Evolutionary conservation across 495 filamentous ascomycete genomes (phyloP).

Genomic region (Neurospora tetrasperma): DNA sequence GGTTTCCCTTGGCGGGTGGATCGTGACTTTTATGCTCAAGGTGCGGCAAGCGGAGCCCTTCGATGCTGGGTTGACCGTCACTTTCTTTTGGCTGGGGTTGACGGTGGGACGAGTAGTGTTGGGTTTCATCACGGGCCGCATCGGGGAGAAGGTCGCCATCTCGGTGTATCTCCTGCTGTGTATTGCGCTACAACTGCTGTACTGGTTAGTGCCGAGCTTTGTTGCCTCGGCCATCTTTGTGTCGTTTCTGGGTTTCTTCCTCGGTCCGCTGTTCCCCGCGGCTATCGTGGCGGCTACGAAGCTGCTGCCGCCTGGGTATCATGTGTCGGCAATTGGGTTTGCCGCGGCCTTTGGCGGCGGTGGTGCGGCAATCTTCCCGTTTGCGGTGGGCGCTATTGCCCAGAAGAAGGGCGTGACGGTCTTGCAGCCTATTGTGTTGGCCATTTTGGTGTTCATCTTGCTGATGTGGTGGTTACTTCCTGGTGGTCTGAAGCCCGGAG

Average conservation of each 20-base stretch:
- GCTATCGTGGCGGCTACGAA: slow-evolving; percentile 73
- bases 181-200: slow-evolving; percentile 61
- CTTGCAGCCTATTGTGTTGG: slow-evolving; percentile 66
- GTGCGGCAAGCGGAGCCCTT: slow-evolving; percentile 62
- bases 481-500: slow-evolving; percentile 20
- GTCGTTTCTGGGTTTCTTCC: slow-evolving; percentile 62
- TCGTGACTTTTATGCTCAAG: slow-evolving; percentile 74
- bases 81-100: slow-evolving; percentile 79
- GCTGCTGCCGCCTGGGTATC: slow-evolving; percentile 63
- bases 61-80: slow-evolving; percentile 65
- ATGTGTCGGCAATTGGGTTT: slow-evolving; percentile 76
- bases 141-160: slow-evolving; percentile 64
- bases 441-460: slow-evolving; percentile 49
- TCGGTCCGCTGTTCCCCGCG: slow-evolving; percentile 75
- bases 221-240: slow-evolving; percentile 65
- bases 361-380: slow-evolving; percentile 73
- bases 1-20: slow-evolving; percentile 78
- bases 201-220: slow-evolving; percentile 75
- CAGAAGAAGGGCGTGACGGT: slow-evolving; percentile 70
- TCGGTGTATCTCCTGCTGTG: slow-evolving; percentile 50
- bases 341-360: slow-evolving; percentile 70
- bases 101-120: slow-evolving; percentile 65
- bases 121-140: slow-evolving; percentile 52
- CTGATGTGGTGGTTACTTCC: slow-evolving; percentile 40
- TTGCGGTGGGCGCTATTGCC: slow-evolving; percentile 75